These are phyloP conservation scores for Priceomyces carsonii DNA, from an alignment of 805 yeast genomes.

Conservation along the genomic window DNA sequence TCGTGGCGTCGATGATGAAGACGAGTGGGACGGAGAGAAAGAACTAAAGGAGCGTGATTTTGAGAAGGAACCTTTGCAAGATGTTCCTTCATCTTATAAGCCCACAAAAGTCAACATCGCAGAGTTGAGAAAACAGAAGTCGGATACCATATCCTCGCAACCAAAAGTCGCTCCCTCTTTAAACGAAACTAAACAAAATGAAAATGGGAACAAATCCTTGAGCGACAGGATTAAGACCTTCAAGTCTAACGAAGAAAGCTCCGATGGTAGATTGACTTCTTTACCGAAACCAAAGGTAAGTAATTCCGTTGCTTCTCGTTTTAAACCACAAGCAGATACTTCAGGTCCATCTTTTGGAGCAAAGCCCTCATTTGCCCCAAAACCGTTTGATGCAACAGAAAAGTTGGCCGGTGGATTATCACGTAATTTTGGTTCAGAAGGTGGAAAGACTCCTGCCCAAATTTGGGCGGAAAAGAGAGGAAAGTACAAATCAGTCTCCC, in stretches of 20 bases:
- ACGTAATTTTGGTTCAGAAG: constrained; percentile 61
- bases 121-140: constrained; percentile 51
- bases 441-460: constrained; percentile 93
- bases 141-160: constrained; percentile 45
- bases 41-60: constrained; percentile 58
- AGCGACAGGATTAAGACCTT: constrained; percentile 46
- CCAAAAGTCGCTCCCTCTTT: constrained; percentile 26
- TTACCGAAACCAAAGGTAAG: constrained; percentile 63
- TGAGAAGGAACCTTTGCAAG: constrained; percentile 48
- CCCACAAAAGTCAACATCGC: constrained; percentile 65
- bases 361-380: constrained; percentile 29
- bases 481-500: constrained; percentile 48
- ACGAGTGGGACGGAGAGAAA: constrained; percentile 74
- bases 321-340: constrained; percentile 29
- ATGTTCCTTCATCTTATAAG: constrained; percentile 61
- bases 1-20: constrained; percentile 34
- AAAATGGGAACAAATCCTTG: constrained; percentile 49
- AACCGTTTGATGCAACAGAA: constrained; percentile 33
- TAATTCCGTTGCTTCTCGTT: constrained; percentile 52
- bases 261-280: constrained; percentile 56
- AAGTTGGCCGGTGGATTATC: constrained; percentile 60
- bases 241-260: constrained; percentile 27
- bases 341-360: constrained; percentile 32
- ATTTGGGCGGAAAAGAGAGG: constrained; percentile 93
- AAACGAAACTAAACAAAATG: constrained; percentile 12